These are phyloP conservation scores for Sordariomycetes sp. DNA, from an alignment of 2,329 filamentous ascomycete genomes.

Conservation along the genomic window DNA sequence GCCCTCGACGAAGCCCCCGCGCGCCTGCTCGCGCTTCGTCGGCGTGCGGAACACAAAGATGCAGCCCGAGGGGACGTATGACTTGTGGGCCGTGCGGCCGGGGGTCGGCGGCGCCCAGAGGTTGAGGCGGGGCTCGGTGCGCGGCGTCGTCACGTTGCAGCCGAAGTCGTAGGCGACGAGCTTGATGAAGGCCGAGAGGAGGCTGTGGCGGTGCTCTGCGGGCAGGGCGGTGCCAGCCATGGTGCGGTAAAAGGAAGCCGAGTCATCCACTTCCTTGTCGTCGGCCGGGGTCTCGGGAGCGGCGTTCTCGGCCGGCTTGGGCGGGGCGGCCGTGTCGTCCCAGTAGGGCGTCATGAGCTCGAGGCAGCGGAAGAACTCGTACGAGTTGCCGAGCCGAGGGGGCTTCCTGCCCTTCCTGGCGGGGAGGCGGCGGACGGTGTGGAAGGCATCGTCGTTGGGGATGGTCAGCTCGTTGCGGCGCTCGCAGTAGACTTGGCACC, in stretches of 20 bases:
- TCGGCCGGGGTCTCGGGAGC: conserved; percentile 11
- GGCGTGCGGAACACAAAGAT: conserved; percentile 52
- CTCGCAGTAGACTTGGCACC: conserved; percentile 47
- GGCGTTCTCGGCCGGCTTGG: conserved; percentile 20
- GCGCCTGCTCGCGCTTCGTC: conserved; percentile 46
- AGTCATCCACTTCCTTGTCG: conserved; percentile 1
- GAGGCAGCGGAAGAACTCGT: conserved; percentile 55
- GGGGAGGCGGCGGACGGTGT: conserved; percentile 48
- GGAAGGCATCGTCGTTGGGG: conserved; percentile 47
- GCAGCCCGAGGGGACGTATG: conserved; percentile 48
- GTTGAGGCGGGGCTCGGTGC: conserved; percentile 48
- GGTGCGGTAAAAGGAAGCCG: conserved; percentile 28
- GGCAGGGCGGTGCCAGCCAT: conserved; percentile 45
- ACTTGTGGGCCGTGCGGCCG: conserved; percentile 22
- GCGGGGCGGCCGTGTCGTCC: conserved; percentile 39
- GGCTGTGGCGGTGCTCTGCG: conserved; percentile 42
- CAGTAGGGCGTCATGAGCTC: conserved; percentile 49
- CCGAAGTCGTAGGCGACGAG: conserved; percentile 56
- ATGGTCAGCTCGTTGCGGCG: conserved; percentile 45
- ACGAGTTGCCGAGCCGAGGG: conserved; percentile 49
- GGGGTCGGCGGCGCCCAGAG: conserved; percentile 27
- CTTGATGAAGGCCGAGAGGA: conserved; percentile 51
- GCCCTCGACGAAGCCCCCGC: conserved; percentile 48
- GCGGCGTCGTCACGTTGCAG: conserved; percentile 46
- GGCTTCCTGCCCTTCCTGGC: conserved; percentile 40